These are phyloP conservation scores for Rugonectria rugulosa DNA, from an alignment of 2,329 filamentous ascomycete species.

Conservation along the genomic window DNA sequence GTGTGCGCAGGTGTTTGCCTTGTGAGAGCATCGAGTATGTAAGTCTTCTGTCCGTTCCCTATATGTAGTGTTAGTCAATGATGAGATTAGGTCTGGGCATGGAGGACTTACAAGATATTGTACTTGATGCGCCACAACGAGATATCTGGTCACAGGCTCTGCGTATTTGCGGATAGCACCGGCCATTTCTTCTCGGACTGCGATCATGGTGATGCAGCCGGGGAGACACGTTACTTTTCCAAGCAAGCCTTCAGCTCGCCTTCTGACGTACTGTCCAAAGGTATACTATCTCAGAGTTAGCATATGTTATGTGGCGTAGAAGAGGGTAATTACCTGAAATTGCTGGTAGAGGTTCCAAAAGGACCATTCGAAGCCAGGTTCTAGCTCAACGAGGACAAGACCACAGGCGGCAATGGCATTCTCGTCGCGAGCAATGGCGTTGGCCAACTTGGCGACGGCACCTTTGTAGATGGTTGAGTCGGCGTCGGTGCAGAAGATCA, in stretches of 20 bases:
- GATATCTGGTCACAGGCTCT: slow-evolving; percentile 26
- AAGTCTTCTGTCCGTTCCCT: slow-evolving; percentile 33
- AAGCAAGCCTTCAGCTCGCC: slow-evolving; percentile 27
- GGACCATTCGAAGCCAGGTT: slow-evolving; percentile 32
- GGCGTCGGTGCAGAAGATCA: slow-evolving; percentile 32
- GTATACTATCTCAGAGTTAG: slow-evolving; percentile 22
- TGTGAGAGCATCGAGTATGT: slow-evolving; percentile 35
- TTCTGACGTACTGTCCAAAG: slow-evolving; percentile 30
- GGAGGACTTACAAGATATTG: slow-evolving; percentile 29
- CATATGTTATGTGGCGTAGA: rapidly evolving
- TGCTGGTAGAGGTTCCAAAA: slow-evolving; percentile 36
- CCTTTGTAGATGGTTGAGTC: slow-evolving; percentile 36
- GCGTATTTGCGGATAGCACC: slow-evolving; percentile 32
- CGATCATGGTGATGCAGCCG: slow-evolving; percentile 35
- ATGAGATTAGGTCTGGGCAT: too few species aligned
- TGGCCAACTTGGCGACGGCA: slow-evolving; percentile 20
- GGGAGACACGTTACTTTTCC: slow-evolving; percentile 32
- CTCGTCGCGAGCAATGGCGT: slow-evolving; percentile 26
- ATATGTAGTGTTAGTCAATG: neutral
- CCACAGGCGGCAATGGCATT: slow-evolving; percentile 34
- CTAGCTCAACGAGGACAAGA: slow-evolving; percentile 28
- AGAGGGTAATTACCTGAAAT: slow-evolving; percentile 17
- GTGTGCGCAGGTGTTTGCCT: slow-evolving; percentile 31
- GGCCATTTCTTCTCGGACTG: slow-evolving; percentile 31
- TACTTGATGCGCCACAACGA: slow-evolving; percentile 32